These are phyloP conservation scores for Erythrobasidium hasegawianum DNA, from an alignment of 1,284 basidiomycete genomes.

Conservation along the genomic window DNA sequence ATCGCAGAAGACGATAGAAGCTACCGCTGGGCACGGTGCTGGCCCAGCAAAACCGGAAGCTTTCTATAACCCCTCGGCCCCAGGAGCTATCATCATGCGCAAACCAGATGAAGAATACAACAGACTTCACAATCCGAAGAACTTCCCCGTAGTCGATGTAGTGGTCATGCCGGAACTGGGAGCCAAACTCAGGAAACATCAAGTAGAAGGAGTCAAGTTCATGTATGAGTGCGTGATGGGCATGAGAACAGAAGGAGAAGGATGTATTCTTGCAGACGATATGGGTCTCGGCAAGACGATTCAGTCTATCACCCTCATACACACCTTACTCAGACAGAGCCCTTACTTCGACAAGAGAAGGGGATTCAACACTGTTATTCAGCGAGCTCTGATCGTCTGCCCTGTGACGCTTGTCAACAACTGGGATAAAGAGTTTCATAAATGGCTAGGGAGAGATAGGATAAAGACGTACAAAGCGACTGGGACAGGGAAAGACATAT, in stretches of 20 bases:
- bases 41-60: slow-evolving; percentile 35
- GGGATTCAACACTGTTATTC: slow-evolving; percentile 51
- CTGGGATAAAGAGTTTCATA: slow-evolving; percentile 92
- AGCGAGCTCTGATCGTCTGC: slow-evolving; percentile 80
- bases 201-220: slow-evolving; percentile 70
- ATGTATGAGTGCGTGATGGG: slow-evolving; percentile 97
- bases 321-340: slow-evolving; percentile 75
- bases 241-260: slow-evolving; percentile 72
- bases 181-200: slow-evolving; percentile 77
- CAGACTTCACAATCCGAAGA: slow-evolving; percentile 68
- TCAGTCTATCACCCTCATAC: slow-evolving; percentile 81
- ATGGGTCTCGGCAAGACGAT: slow-evolving; percentile 82
- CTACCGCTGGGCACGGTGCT: slow-evolving; percentile 7
- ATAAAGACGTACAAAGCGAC: slow-evolving; percentile 75
- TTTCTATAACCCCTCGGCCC: slow-evolving; percentile 60
- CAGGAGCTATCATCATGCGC: slow-evolving; percentile 82
- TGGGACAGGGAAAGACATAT: slow-evolving; percentile 58
- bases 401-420: slow-evolving; percentile 92
- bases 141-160: slow-evolving; percentile 64
- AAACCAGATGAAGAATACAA: slow-evolving; percentile 67
- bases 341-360: background rate
- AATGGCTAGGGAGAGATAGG: slow-evolving; percentile 83
- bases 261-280: slow-evolving; percentile 95
- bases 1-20: slow-evolving; percentile 16
- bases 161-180: slow-evolving; percentile 86